phyloP scores from a whole-genome alignment of 768 basidiomycete species.

The Tylopilus felleus region DNA sequence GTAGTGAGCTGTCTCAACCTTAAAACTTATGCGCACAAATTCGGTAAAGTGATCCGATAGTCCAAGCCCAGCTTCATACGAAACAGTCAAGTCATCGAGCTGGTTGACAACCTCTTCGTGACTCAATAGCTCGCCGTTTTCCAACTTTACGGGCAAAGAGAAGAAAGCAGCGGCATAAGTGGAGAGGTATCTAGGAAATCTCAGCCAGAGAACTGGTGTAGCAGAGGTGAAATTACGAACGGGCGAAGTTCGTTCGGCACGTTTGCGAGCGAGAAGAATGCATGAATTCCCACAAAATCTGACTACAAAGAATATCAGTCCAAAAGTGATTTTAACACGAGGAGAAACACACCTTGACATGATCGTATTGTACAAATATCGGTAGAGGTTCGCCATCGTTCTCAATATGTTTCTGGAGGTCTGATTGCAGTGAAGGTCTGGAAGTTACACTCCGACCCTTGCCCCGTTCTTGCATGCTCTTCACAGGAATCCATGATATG shows the following conservation, averaged over 20 bases:
- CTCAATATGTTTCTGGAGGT: constrained; percentile 61
- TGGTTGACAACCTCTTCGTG: constrained; percentile 91
- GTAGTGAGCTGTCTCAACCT: constrained; percentile 80
- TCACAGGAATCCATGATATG: constrained; percentile 88
- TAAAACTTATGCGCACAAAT: constrained; percentile 68
- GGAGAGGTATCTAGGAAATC: constrained; percentile 58
- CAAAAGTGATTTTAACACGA: neutral
- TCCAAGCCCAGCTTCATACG: constrained; percentile 73
- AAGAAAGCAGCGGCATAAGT: constrained; percentile 85
- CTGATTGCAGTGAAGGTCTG: constrained; percentile 32
- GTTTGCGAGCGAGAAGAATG: constrained; percentile 70
- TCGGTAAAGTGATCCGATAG: constrained; percentile 68
- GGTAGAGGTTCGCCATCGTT: constrained; percentile 66
- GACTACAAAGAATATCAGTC: constrained; percentile 49
- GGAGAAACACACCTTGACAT: constrained; percentile 64
- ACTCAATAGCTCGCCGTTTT: constrained; percentile 63
- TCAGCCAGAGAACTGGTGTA: constrained; percentile 1
- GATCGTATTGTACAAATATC: constrained; percentile 92
- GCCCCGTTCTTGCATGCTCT: constrained; percentile 62
- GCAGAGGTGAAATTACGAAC: constrained; percentile 34
- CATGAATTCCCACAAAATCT: constrained; percentile 83
- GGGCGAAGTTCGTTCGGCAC: constrained; percentile 75
- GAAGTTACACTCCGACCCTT: constrained; percentile 38
- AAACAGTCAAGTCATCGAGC: constrained; percentile 88
- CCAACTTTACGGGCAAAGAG: constrained; percentile 73